Evolutionary conservation across 768 basidiomycete species (phyloP), one percentile per base, ranked within the genome.

Genomic region (Hypsizygus marmoreus): DNA sequence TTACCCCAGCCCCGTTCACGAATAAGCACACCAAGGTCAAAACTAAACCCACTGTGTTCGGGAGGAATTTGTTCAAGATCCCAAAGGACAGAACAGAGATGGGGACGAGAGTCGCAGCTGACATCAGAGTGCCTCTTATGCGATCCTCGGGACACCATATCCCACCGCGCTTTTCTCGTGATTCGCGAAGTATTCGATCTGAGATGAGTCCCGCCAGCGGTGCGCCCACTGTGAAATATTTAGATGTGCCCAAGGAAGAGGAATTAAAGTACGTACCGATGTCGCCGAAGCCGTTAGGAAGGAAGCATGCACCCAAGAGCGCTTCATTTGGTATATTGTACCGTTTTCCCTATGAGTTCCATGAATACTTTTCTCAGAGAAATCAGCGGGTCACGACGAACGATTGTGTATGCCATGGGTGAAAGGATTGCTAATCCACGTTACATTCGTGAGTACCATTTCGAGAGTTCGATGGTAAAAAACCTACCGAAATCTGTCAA

Each of bases 111-210:
- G 71, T 40, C 9, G 63, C 58, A 6, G 61, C 70, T 11, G 74
- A 74, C 6, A 68, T 44, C 39, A 71, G 57, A 4, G 67, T 61
- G 1, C 62, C 76, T 10, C 73, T 67, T 28, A 80, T 67, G 4
- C 79, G 68, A 47, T 79, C 80, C 55, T 81, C 79, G 0, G 80
- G 77, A 4, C 69, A 64, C 77, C 75, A 79, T 4, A 61, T 51
- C 2, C 76, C 76, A 0, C 62, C 63, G 26, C 77, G 70, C 3
- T 55, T 50, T 45, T 65, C 57, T 23, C 69, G 69, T 60, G 71
- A 76, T 19, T 55, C 56, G 20, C 66, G 59, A 12, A 81, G 59
- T 0, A 66, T 56, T 9, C 43, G 22, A 53, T 81, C 80, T 0
- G 80, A 77, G 0, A 80, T 41, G 6, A 58, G 58, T 2, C 80